Evolutionary conservation across 2,329 filamentous ascomycete genomes (phyloP).

Genomic region (Aureobasidium sp.): DNA sequence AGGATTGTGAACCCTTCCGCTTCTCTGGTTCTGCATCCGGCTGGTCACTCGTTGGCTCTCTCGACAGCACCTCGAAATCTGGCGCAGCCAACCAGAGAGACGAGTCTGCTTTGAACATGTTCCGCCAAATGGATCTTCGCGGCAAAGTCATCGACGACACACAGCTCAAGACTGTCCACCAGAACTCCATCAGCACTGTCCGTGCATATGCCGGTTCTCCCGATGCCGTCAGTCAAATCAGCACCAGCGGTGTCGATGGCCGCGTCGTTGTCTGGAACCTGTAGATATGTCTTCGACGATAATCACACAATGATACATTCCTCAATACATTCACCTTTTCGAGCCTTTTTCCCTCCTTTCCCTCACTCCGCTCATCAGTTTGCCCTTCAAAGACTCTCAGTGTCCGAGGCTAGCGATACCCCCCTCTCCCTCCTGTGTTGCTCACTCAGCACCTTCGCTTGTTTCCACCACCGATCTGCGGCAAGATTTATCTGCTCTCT

Average conservation of each 20-base stretch:
- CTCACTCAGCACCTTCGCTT: too few species aligned
- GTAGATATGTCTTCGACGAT: slow-evolving; percentile 24
- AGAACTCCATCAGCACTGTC: slow-evolving; percentile 88
- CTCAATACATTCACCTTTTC: neutral
- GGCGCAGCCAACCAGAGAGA: slow-evolving; percentile 55
- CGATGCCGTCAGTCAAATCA: slow-evolving; percentile 68
- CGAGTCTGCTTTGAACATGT: slow-evolving; percentile 96
- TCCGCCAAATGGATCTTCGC: slow-evolving; percentile 96
- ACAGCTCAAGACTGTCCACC: slow-evolving; percentile 88
- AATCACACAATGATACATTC: neutral
- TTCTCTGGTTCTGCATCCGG: slow-evolving; percentile 71
- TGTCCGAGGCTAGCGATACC: too few species aligned
- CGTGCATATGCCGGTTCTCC: slow-evolving; percentile 57
- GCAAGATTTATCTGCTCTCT: too few species aligned
- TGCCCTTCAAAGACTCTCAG: too few species aligned
- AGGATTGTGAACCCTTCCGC: slow-evolving; percentile 77
- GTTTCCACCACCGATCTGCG: too few species aligned
- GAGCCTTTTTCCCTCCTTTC: neutral
- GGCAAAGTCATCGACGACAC: slow-evolving; percentile 89
- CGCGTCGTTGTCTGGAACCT: slow-evolving; percentile 43
- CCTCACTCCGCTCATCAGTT: neutral
- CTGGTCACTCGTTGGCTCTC: slow-evolving; percentile 75
- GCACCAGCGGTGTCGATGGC: slow-evolving; percentile 50
- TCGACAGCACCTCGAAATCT: slow-evolving; percentile 48
- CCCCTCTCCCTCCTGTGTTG: too few species aligned